Evolutionary conservation across 1,284 basidiomycete genomes (phyloP), one percentile per base, ranked within the genome.

Genomic region (Irpex lacteus): DNA sequence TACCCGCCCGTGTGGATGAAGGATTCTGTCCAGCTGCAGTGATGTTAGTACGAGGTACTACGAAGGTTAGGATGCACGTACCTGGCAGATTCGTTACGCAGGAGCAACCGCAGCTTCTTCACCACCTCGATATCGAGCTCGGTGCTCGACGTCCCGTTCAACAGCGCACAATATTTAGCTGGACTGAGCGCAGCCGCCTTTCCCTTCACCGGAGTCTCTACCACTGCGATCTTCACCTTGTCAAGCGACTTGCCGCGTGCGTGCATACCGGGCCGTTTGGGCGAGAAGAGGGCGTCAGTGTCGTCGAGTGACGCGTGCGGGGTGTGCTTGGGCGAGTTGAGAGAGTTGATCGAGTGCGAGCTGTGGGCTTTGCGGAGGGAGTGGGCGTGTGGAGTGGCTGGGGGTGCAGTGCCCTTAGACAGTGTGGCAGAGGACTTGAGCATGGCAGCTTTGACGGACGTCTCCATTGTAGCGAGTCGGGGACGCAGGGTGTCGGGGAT

Each of bases 21-120:
- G 15, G 90, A 86, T 66, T 91, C 84, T n/a, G 98, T 90, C 97
- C 98, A 99, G 56, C 89, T 91, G 34, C n/a, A n/a, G n/a, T n/a
- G n/a, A n/a, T n/a, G n/a, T n/a, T n/a, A n/a, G n/a, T n/a, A n/a
- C n/a, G n/a, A n/a, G n/a, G n/a, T n/a, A n/a, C n/a, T n/a, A n/a
- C n/a, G n/a, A n/a, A n/a, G n/a, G n/a, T n/a, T n/a, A n/a, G n/a
- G n/a, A n/a, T n/a, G n/a, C n/a, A n/a, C n/a, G n/a, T 73, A 93
- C 93, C 81, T 85, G 5, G 95, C 94, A 6, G 88, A 83, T 75
- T 98, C 96, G 70, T 96, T 96, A 63, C 96, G 80, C 32, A 98
- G 78, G 67, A 96, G 74, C 65, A 97, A 75, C 63, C 90, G 81
- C 53, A 95, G 73, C 73, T 92, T 93, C 76, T 94, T 94, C 40